Evolutionary conservation across 2,329 filamentous ascomycete genomes (phyloP), one percentile per base, ranked within the genome.

Genomic region (Tolypocladium paradoxum): DNA sequence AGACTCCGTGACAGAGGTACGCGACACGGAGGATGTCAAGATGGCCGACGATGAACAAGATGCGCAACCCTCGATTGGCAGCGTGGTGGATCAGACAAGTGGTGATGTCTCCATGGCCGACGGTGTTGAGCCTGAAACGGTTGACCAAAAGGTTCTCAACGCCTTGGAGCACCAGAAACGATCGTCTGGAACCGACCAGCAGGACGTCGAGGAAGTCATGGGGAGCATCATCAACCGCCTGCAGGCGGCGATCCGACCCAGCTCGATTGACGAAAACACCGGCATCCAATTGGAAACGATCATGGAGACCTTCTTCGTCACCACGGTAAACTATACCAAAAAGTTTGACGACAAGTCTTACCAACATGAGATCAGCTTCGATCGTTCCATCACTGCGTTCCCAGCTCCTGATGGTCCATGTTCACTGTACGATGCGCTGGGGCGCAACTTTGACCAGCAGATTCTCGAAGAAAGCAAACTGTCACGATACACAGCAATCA

Each of bases 171-270:
- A 70, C 61, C 73, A 71, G 63, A 72, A 72, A 52, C 57, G 73
- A 62, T 71, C 70, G 34, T 75, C 74, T 11, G 77, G 77, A 3
- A 81, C 77, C 0, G 76, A 89, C 35, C 93, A 99, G 64, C 91
- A 99, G 70, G 93, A 99, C 69, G 92, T 96, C 5, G 90, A 90
- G 14, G 93, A 99, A 69, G 92, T 96, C 47, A 91, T 96, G 73
- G 90, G 90, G 54, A 93, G 92, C 62, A 88, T 96, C 29, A 82
- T 96, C 54, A 90, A 92, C 64, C 87, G 93, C 50, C 76, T 96
- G n/a, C 88, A 93, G 62, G 90, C 88, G 51, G 91, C 92, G 2
- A 91, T 97, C 63, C 84, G 79, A 54, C 81, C 89, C 6, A 78
- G 78, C n/a, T 79, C 78, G 4, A 82, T 88, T 55, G 67, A 73